phyloP scores from a whole-genome alignment of 345 rosid genomes.

The Eucalyptus erythrocorys region DNA sequence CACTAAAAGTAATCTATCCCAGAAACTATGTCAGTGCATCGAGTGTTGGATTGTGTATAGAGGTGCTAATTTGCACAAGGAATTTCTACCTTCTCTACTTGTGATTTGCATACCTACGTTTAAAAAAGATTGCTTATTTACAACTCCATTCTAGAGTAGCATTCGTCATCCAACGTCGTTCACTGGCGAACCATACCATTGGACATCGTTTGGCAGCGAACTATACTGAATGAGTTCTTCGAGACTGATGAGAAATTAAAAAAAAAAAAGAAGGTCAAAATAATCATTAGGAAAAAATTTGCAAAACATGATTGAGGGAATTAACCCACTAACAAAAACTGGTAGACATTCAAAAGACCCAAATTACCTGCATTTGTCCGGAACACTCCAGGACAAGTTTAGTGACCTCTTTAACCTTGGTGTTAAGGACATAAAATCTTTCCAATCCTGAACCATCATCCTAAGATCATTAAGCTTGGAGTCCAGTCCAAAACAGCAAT shows the following conservation, averaged over 20 bases:
- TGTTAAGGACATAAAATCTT: slow-evolving; percentile 41
- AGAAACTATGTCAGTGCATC: not conserved
- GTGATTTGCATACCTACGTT: not conserved
- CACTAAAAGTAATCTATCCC: not conserved
- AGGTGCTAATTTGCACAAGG: not conserved
- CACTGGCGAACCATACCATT: not conserved
- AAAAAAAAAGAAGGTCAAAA: not conserved
- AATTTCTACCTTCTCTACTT: not conserved
- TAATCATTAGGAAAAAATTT: not conserved
- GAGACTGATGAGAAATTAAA: slow-evolving; percentile 19
- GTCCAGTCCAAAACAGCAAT: slow-evolving; percentile 71
- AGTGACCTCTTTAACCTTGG: slow-evolving; percentile 26
- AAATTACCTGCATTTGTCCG: slow-evolving; percentile 71
- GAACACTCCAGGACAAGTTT: slow-evolving; percentile 53
- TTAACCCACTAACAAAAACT: not conserved
- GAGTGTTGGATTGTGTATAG: not conserved
- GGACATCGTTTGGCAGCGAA: not conserved
- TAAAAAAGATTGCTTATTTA: not conserved
- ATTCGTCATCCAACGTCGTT: not conserved
- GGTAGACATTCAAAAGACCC: not conserved
- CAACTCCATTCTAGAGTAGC: not conserved
- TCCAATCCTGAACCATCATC: slow-evolving; percentile 84
- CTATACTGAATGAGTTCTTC: slow-evolving; percentile 19
- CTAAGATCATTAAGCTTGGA: slow-evolving; percentile 69
- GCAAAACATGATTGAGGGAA: not conserved